Evolutionary conservation across 1,139 yeast genomes (phyloP).

Genomic region (Diutina rugosa): DNA sequence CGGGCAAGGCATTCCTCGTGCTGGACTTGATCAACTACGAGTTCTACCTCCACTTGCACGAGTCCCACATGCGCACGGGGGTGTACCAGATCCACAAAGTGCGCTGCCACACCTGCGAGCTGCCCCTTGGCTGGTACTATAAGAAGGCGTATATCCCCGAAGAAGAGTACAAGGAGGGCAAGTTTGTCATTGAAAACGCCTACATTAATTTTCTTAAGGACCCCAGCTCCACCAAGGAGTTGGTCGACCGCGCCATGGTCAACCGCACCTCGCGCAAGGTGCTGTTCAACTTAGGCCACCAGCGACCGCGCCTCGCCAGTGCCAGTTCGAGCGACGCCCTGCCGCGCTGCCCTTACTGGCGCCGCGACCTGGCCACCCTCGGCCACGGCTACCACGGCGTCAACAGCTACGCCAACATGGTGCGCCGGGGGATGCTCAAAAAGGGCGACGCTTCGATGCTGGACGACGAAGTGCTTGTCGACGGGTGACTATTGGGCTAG

Average conservation of each 20-base stretch:
- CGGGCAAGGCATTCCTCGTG: slow-evolving; percentile 42
- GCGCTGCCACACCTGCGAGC: slow-evolving; percentile 52
- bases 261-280: not conserved
- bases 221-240: not conserved
- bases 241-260: not conserved
- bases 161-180: slow-evolving; percentile 68
- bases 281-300: not conserved
- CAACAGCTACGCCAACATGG: not conserved
- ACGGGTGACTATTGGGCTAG: not conserved
- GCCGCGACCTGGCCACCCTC: not conserved
- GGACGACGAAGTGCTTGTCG: not conserved
- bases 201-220: slow-evolving; percentile 7
- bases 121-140: slow-evolving; percentile 69
- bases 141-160: slow-evolving; percentile 39
- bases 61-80: slow-evolving; percentile 57
- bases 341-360: not conserved
- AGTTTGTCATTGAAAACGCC: slow-evolving; percentile 54
- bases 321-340: not conserved
- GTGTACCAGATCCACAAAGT: slow-evolving; percentile 51
- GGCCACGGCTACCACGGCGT: not conserved
- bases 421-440: not conserved
- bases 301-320: not conserved
- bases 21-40: slow-evolving; percentile 32
- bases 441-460: not conserved
- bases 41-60: slow-evolving; percentile 18